Evolutionary conservation across 2,329 filamentous ascomycete genomes (phyloP).

Genomic region (Diaporthe aspalathi): DNA sequence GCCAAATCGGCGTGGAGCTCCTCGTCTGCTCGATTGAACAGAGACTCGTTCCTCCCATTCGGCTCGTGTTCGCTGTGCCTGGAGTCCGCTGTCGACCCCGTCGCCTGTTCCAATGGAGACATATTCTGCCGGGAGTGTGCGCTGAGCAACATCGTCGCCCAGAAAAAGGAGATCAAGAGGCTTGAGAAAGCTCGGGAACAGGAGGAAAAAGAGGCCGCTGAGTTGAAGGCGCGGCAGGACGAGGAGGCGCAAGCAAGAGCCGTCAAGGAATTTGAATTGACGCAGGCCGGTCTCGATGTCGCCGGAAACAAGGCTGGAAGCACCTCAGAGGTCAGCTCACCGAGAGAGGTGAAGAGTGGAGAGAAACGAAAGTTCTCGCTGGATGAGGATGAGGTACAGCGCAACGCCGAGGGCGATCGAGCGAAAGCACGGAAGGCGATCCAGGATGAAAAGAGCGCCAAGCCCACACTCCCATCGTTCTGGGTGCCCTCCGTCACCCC

Average conservation of each 20-base stretch:
- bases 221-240: constrained; percentile 69
- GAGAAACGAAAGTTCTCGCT: constrained; percentile 83
- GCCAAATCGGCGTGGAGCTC: constrained; percentile 86
- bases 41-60: constrained; percentile 93
- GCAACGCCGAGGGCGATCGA: constrained; percentile 77
- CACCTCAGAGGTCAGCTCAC: constrained; percentile 42
- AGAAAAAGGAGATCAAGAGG: constrained; percentile 91
- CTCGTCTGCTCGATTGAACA: constrained; percentile 83
- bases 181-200: constrained; percentile 74
- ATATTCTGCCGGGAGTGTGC: constrained; percentile 97
- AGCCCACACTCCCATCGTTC: constrained; percentile 83
- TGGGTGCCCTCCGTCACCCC: constrained; percentile 92
- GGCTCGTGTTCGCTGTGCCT: constrained; percentile 90
- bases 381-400: constrained; percentile 79
- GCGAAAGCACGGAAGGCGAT: constrained; percentile 76
- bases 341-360: constrained; percentile 51
- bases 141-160: constrained; percentile 87
- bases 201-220: constrained; percentile 70
- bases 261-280: constrained; percentile 84
- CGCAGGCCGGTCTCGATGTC: constrained; percentile 76
- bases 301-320: constrained; percentile 44
- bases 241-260: constrained; percentile 78
- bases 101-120: constrained; percentile 86
- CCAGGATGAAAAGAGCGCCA: constrained; percentile 77
- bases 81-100: constrained; percentile 81